Percentiles rank a stretch among this genome's conserved stretches.
These are phyloP conservation scores for Trichoderma sp. DNA, from an alignment of 2,329 filamentous ascomycete species.

Conservation along the genomic window DNA sequence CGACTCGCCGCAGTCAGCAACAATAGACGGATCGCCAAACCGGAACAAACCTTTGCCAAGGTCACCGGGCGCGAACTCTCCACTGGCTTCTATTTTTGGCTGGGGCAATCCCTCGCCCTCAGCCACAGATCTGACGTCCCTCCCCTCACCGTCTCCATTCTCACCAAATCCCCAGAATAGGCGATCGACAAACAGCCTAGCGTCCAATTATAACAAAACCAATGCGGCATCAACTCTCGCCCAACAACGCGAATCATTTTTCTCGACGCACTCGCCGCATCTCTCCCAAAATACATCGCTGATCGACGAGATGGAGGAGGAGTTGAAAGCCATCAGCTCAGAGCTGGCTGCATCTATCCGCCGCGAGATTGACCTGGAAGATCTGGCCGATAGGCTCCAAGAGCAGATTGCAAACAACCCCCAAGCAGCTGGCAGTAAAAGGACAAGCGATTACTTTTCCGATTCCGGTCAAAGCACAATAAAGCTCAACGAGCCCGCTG, in stretches of 20 bases:
- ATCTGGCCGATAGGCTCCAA: constrained; percentile 86
- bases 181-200: constrained; percentile 36
- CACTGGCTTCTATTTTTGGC: constrained; percentile 57
- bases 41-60: constrained; percentile 60
- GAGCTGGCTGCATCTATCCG: constrained; percentile 92
- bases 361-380: constrained; percentile 94
- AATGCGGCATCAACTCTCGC: constrained; percentile 51
- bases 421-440: constrained; percentile 64
- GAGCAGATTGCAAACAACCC: constrained; percentile 66
- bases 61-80: constrained; percentile 55
- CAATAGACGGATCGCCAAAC: constrained; percentile 42
- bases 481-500: constrained; percentile 69
- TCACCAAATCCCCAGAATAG: constrained; percentile 47
- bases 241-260: constrained; percentile 56
- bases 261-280: constrained; percentile 52
- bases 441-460: constrained; percentile 97
- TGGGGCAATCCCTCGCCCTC: constrained; percentile 54
- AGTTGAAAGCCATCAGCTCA: constrained; percentile 88
- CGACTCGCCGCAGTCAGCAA: constrained; percentile 38
- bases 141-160: constrained; percentile 59
- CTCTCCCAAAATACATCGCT: constrained; percentile 51
- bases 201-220: constrained; percentile 45
- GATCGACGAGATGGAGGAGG: constrained; percentile 89
- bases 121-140: constrained; percentile 56
- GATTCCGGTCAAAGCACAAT: constrained; percentile 90